phyloP scores from a whole-genome alignment of 495 filamentous ascomycete genomes.

The Pyrenopolyporus hunteri region DNA sequence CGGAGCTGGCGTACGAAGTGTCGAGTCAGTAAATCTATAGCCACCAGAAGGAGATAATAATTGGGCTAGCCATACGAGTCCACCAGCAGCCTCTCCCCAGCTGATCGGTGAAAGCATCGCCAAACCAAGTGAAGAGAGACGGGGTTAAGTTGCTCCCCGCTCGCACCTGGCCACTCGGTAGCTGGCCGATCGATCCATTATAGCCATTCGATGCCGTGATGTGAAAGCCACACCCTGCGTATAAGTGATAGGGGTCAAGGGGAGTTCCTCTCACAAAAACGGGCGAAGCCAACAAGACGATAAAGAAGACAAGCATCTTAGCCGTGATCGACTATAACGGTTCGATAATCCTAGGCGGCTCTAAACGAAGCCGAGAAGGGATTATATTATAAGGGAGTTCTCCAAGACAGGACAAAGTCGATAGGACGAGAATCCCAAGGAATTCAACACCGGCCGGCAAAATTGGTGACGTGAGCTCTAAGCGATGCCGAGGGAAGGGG shows the following conservation, averaged over 20 bases:
- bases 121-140: constrained; percentile 42
- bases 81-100: constrained; percentile 40
- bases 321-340: constrained; percentile 13
- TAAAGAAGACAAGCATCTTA: constrained; percentile 23
- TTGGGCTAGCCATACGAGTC: constrained; percentile 36
- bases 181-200: constrained; percentile 58
- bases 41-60: not conserved
- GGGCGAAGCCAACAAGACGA: constrained; percentile 24
- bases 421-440: not conserved
- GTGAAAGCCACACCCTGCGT: constrained; percentile 57
- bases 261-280: constrained; percentile 14
- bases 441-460: constrained; percentile 3
- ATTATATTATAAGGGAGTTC: constrained; percentile 12
- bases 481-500: not conserved
- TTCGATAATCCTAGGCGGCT: not conserved
- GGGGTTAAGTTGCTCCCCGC: constrained; percentile 52
- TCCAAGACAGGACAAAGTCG: constrained; percentile 29
- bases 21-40: not conserved
- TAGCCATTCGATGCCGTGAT: constrained; percentile 54
- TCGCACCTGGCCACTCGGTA: constrained; percentile 61
- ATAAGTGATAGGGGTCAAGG: not conserved
- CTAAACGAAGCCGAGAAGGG: constrained; percentile 2
- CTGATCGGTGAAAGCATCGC: constrained; percentile 39
- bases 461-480: not conserved
- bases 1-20: constrained; percentile 36